These are phyloP conservation scores for Sclerotinia borealis DNA, from an alignment of 2,329 filamentous ascomycete genomes.

Conservation along the genomic window DNA sequence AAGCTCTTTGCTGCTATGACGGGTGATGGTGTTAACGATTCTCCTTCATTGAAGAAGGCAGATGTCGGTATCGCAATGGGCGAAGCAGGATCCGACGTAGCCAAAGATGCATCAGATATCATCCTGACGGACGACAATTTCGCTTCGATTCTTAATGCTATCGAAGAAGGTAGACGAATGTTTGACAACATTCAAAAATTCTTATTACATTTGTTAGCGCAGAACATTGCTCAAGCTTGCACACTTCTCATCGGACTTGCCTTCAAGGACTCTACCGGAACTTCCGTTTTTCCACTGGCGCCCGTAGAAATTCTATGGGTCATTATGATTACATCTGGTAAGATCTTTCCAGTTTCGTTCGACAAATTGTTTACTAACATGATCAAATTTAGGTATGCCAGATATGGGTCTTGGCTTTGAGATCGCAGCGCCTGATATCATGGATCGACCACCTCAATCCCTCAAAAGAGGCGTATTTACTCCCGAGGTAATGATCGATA, in stretches of 20 bases:
- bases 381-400: constrained; percentile 46
- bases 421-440: constrained; percentile 66
- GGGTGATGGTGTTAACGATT: constrained; percentile 44
- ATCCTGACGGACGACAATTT: constrained; percentile 68
- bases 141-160: constrained; percentile 63
- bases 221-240: constrained; percentile 80
- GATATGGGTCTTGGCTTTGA: constrained; percentile 86
- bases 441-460: constrained; percentile 71
- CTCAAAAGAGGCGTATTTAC: constrained; percentile 66
- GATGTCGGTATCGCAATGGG: constrained; percentile 61
- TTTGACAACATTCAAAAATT: constrained; percentile 77
- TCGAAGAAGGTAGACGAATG: constrained; percentile 65
- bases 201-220: constrained; percentile 52
- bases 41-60: constrained; percentile 49
- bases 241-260: constrained; percentile 74
- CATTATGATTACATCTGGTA: constrained; percentile 82
- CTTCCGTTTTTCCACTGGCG: constrained; percentile 80
- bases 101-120: constrained; percentile 57
- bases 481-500: constrained; percentile 69
- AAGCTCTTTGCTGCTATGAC: constrained; percentile 49
- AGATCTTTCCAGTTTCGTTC: not conserved
- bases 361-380: not conserved
- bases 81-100: constrained; percentile 56
- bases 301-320: constrained; percentile 90
- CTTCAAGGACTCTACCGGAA: constrained; percentile 65